Conservation (phyloP, 139 green algal species). For the Chlorella ohadii region DNA sequence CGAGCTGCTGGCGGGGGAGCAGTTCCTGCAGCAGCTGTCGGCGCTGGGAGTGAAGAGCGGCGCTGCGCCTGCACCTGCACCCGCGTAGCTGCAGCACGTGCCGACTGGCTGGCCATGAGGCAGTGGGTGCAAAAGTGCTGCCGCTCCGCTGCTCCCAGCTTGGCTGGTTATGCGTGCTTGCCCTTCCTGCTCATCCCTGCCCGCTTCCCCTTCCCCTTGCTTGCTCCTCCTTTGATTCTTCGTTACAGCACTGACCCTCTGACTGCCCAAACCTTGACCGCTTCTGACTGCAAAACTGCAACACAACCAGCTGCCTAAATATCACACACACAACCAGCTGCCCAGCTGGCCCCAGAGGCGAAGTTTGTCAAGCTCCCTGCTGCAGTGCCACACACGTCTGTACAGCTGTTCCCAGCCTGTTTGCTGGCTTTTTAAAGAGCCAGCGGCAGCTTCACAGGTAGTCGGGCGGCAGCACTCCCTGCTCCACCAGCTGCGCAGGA, state of each 20-base stretch:
- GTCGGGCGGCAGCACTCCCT: conserved; percentile 19
- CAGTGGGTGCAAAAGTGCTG: too few relatives aligned
- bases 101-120: not conserved
- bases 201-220: not conserved
- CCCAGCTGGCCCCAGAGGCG: too few relatives aligned
- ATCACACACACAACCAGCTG: too few relatives aligned
- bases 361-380: too few relatives aligned
- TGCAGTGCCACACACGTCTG: too few relatives aligned
- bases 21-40: conserved; percentile 86
- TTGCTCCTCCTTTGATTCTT: not conserved
- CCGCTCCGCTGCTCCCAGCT: not conserved
- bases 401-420: not conserved
- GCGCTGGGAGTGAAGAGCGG: conserved; percentile 70
- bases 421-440: not conserved
- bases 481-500: conserved; percentile 17
- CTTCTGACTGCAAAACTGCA: too few relatives aligned
- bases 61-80: conserved; percentile 4
- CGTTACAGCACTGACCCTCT: not conserved
- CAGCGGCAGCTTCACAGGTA: not conserved
- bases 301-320: too few relatives aligned
- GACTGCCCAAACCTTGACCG: too few relatives aligned
- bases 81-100: not conserved
- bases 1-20: conserved; percentile 81
- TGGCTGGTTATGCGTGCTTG: not conserved
- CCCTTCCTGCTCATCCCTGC: not conserved